Conservation (phyloP, 768 basidiomycete genomes). For the Leucosporidium scottii region DNA sequence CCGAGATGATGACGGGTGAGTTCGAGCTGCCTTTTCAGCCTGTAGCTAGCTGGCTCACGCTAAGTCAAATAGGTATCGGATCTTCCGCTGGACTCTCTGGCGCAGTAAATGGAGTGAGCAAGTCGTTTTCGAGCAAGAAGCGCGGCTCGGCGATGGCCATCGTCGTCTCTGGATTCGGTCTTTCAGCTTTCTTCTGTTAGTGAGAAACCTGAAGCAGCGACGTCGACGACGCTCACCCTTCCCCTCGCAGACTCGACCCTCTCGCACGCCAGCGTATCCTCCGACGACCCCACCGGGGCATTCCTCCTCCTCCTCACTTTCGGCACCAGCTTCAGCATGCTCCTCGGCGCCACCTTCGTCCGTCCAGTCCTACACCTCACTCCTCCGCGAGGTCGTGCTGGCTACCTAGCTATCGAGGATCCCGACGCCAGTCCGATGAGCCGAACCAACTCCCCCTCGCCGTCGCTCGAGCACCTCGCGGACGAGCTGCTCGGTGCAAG, state of each 20-base stretch:
- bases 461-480: slow-evolving; percentile 10
- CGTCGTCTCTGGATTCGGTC: slow-evolving; percentile 23
- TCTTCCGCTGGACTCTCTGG: background rate
- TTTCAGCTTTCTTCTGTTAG: slow-evolving; percentile 30
- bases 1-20: slow-evolving; percentile 3
- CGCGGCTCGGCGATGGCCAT: slow-evolving; percentile 18
- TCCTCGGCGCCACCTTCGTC: slow-evolving; percentile 24
- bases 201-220: background rate
- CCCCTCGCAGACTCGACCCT: slow-evolving; percentile 16
- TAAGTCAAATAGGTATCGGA: slow-evolving; percentile 11
- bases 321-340: slow-evolving; percentile 2
- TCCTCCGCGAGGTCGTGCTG: too few relatives aligned
- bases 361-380: background rate
- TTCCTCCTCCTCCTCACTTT: slow-evolving; percentile 29
- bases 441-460: background rate
- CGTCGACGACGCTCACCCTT: too few relatives aligned
- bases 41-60: background rate
- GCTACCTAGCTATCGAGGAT: background rate
- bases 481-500: slow-evolving; percentile 10
- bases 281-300: slow-evolving; percentile 16
- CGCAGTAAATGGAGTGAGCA: slow-evolving; percentile 20
- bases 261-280: slow-evolving; percentile 12
- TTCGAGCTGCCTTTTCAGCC: background rate
- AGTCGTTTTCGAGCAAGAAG: slow-evolving; percentile 20
- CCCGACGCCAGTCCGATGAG: background rate